phyloP scores from a whole-genome alignment of 352 stramenopile genomes.

The Phytopythium cucurbitacearum region DNA sequence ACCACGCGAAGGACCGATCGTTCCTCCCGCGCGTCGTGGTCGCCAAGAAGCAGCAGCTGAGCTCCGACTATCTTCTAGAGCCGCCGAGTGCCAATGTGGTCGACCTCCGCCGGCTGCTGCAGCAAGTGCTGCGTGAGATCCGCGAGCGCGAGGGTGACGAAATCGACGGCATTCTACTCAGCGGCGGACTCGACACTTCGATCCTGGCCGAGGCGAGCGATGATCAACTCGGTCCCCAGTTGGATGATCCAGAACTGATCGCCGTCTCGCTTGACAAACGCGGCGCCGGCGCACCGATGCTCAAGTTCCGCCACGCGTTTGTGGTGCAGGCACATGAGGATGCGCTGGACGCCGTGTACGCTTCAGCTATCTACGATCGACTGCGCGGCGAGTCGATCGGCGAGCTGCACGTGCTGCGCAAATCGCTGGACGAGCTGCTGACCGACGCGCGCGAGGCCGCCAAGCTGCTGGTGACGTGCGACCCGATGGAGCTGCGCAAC shows the following conservation, averaged over 20 bases:
- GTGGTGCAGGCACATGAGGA: constrained; percentile 43
- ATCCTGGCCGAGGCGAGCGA: constrained; percentile 57
- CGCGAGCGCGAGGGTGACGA: constrained; percentile 8
- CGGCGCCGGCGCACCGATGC: constrained; percentile 28
- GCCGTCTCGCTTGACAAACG: constrained; percentile 39
- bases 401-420: constrained; percentile 57
- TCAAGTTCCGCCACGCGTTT: constrained; percentile 47
- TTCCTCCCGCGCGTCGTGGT: constrained; percentile 32
- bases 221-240: constrained; percentile 8
- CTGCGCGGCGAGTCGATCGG: constrained; percentile 39
- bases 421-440: constrained; percentile 53
- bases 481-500: constrained; percentile 88
- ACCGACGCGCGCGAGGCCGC: constrained; percentile 28
- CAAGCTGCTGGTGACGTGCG: constrained; percentile 61
- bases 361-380: constrained; percentile 34
- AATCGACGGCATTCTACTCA: constrained; percentile 46
- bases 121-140: constrained; percentile 49
- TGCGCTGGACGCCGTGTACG: constrained; percentile 41
- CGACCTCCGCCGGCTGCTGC: constrained; percentile 43
- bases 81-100: constrained; percentile 24
- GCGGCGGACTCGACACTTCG: constrained; percentile 66
- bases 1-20: constrained; percentile 64
- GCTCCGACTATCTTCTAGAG: constrained; percentile 44
- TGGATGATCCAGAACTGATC: constrained; percentile 20
- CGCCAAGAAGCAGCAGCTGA: constrained; percentile 23